phyloP scores from a whole-genome alignment of 1,284 basidiomycete genomes.

The Rhizopogon parksii region DNA sequence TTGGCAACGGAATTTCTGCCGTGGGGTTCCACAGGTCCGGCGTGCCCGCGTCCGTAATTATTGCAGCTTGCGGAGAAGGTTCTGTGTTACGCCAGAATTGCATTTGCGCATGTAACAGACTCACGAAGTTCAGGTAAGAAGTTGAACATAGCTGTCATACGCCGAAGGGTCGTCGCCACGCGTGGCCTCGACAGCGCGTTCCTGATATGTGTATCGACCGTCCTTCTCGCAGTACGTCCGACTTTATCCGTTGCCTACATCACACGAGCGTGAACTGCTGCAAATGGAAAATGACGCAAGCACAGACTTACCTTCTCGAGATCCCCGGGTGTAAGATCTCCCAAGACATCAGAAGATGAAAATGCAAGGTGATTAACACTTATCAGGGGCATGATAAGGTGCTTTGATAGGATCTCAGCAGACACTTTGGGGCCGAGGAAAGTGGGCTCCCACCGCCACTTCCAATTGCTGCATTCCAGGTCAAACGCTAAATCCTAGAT shows the following conservation, averaged over 20 bases:
- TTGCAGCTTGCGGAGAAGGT: slow-evolving; percentile 30
- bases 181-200: slow-evolving; percentile 62
- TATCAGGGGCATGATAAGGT: slow-evolving; percentile 69
- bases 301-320: slow-evolving; percentile 53
- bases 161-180: slow-evolving; percentile 54
- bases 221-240: slow-evolving; percentile 58
- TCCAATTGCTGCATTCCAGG: slow-evolving; percentile 51
- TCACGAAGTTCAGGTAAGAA: slow-evolving; percentile 56
- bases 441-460: slow-evolving; percentile 73
- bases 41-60: slow-evolving; percentile 35
- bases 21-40: slow-evolving; percentile 24
- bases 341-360: slow-evolving; percentile 48
- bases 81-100: background rate
- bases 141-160: slow-evolving; percentile 64
- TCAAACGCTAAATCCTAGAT: slow-evolving; percentile 59
- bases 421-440: slow-evolving; percentile 55
- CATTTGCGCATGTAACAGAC: slow-evolving; percentile 22
- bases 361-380: slow-evolving; percentile 62
- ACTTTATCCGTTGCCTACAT: slow-evolving; percentile 59
- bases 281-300: slow-evolving; percentile 2
- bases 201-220: slow-evolving; percentile 62
- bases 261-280: background rate
- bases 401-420: slow-evolving; percentile 64
- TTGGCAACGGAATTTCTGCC: background rate
- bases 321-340: slow-evolving; percentile 46